Evolutionary conservation across 768 basidiomycete genomes (phyloP).

Genomic region (Tricholoma saponaceum): DNA sequence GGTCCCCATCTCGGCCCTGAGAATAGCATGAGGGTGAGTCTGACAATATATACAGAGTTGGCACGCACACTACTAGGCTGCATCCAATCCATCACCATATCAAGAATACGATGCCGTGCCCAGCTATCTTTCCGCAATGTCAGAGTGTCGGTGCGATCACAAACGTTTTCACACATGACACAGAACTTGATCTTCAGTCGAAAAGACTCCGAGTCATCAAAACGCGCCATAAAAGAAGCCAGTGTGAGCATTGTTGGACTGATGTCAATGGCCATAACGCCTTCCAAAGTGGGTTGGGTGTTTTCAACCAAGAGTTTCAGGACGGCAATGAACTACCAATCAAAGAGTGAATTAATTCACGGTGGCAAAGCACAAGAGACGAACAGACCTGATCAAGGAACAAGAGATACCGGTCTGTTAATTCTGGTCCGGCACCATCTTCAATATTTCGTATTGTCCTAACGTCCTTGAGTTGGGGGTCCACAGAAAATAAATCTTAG

Average conservation of each 20-base stretch:
- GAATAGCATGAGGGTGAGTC: not conserved
- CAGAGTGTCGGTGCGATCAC: slow-evolving; percentile 56
- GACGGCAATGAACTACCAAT: slow-evolving; percentile 62
- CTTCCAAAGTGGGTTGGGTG: slow-evolving; percentile 50
- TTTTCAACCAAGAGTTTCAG: slow-evolving; percentile 80
- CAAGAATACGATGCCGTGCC: slow-evolving; percentile 67
- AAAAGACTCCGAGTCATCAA: slow-evolving; percentile 46
- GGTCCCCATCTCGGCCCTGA: slow-evolving; percentile 35
- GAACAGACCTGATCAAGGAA: slow-evolving; percentile 65
- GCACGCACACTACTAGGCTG: slow-evolving; percentile 44
- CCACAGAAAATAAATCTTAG: not conserved
- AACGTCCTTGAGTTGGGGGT: not conserved
- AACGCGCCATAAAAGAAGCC: slow-evolving; percentile 62
- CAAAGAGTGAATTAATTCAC: not conserved
- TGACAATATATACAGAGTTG: not conserved
- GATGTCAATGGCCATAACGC: slow-evolving; percentile 61
- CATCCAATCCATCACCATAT: slow-evolving; percentile 80
- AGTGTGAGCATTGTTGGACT: slow-evolving; percentile 55
- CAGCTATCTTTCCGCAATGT: slow-evolving; percentile 63
- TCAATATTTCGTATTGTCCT: slow-evolving; percentile 52
- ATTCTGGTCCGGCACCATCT: slow-evolving; percentile 40
- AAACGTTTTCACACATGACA: slow-evolving; percentile 62
- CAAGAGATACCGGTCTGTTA: slow-evolving; percentile 38
- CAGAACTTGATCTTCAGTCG: slow-evolving; percentile 79
- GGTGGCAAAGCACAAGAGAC: not conserved